Evolutionary conservation across 2,329 filamentous ascomycete species (phyloP).

Genomic region (Neopestalotiopsis rosae): DNA sequence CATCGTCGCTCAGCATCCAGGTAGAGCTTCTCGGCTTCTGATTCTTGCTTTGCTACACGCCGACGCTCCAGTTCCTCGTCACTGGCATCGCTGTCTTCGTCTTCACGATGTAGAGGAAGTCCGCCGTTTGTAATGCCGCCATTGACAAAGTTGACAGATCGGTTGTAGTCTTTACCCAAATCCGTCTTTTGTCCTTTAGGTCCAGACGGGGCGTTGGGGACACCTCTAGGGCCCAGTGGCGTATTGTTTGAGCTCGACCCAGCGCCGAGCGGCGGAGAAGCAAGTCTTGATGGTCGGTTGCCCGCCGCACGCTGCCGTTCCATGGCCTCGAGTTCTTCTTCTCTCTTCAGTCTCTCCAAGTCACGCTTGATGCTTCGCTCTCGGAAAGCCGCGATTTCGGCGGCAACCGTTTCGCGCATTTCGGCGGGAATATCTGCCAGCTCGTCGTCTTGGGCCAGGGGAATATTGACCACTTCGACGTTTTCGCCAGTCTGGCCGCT

Average conservation of each 20-base stretch:
- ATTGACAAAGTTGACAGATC: slow-evolving; percentile 79
- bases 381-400: slow-evolving; percentile 92
- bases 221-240: slow-evolving; percentile 74
- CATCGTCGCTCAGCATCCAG: slow-evolving; percentile 87
- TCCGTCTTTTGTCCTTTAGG: slow-evolving; percentile 62
- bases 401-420: slow-evolving; percentile 92
- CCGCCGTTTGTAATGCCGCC: slow-evolving; percentile 71
- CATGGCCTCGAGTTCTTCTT: slow-evolving; percentile 90
- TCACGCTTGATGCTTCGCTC: slow-evolving; percentile 90
- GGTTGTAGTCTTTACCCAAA: slow-evolving; percentile 54
- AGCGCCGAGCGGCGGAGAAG: slow-evolving; percentile 66
- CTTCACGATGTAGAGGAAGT: slow-evolving; percentile 67
- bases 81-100: slow-evolving; percentile 85
- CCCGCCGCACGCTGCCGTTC: slow-evolving; percentile 77
- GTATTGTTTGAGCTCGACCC: slow-evolving; percentile 69
- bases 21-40: slow-evolving; percentile 81
- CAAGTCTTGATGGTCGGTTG: slow-evolving; percentile 67
- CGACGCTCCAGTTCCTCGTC: slow-evolving; percentile 84
- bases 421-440: slow-evolving; percentile 93
- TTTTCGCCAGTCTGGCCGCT: slow-evolving; percentile 62
- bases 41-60: slow-evolving; percentile 71
- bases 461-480: slow-evolving; percentile 88
- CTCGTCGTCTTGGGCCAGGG: slow-evolving; percentile 87
- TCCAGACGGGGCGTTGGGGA: slow-evolving; percentile 76
- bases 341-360: slow-evolving; percentile 81